A percentile compares a stretch with the other conserved stretches of the same genome.
phyloP scores from a whole-genome alignment of 2,329 filamentous ascomycete species.

The Aspergillus ochraceus region DNA sequence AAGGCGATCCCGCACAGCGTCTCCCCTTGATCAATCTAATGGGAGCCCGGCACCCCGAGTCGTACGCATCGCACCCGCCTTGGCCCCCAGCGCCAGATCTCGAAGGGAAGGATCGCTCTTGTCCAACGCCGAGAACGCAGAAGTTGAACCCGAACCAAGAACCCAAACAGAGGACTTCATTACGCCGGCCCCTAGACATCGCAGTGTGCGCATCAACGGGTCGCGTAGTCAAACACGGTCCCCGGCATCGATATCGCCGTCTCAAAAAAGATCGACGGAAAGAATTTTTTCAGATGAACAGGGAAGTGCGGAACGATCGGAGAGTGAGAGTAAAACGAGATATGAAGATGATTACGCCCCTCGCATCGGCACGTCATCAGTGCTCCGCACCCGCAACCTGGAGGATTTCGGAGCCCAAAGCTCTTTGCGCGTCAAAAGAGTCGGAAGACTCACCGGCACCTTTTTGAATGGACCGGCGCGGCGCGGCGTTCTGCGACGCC shows the following conservation, averaged over 20 bases:
- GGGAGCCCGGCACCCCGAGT: conserved; percentile 46
- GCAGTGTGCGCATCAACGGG: conserved; percentile 43
- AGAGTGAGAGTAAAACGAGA: conserved; percentile 32
- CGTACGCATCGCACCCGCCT: conserved; percentile 38
- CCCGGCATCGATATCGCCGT: conserved; percentile 39
- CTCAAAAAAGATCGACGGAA: conserved; percentile 32
- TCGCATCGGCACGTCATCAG: conserved; percentile 37
- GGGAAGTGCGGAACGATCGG: conserved; percentile 34
- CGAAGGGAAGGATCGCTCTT: conserved; percentile 42
- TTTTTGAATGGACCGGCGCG: conserved; percentile 79
- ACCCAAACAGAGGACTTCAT: conserved; percentile 40
- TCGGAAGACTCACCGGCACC: conserved; percentile 71
- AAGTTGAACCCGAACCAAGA: conserved; percentile 24
- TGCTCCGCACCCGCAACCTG: conserved; percentile 48
- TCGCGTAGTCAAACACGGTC: conserved; percentile 44
- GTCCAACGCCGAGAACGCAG: conserved; percentile 34
- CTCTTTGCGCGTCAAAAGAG: conserved; percentile 74
- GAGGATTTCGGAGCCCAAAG: conserved; percentile 68
- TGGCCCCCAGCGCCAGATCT: conserved; percentile 29
- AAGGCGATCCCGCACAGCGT: conserved; percentile 36
- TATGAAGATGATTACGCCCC: conserved; percentile 37
- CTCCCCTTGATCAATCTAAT: conserved; percentile 38
- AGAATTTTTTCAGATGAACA: conserved; percentile 31
- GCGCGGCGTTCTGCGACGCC: conserved; percentile 62
- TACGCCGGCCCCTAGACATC: conserved; percentile 47